phyloP scores from a whole-genome alignment of 768 basidiomycete genomes.

The Macrocybe gigantea region DNA sequence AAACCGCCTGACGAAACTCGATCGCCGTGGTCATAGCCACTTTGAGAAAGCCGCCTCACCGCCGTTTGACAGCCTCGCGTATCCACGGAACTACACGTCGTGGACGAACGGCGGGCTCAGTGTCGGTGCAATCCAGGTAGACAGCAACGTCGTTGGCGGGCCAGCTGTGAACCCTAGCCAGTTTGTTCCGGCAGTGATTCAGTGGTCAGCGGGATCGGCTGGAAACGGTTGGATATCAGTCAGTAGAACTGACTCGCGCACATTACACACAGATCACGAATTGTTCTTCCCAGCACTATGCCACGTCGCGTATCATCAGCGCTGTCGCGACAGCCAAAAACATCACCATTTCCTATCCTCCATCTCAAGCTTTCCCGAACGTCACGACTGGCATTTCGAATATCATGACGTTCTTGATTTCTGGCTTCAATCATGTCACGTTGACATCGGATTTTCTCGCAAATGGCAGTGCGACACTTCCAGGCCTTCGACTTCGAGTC shows the following conservation, averaged over 20 bases:
- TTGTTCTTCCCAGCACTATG: constrained; percentile 12
- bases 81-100: constrained; percentile 22
- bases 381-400: constrained; percentile 9
- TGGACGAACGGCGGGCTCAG: constrained; percentile 21
- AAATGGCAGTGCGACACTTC: constrained; percentile 13
- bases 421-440: constrained; percentile 13
- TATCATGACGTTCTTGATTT: constrained; percentile 20
- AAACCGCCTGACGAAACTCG: constrained; percentile 8
- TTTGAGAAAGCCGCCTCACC: constrained; percentile 21
- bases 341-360: constrained; percentile 19
- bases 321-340: constrained; percentile 14
- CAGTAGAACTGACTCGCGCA: constrained; percentile 1
- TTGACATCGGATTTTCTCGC: constrained; percentile 13
- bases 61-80: constrained; percentile 17
- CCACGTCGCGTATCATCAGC: constrained; percentile 18
- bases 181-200: constrained; percentile 18
- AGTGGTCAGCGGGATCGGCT: constrained; percentile 15
- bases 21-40: constrained; percentile 8
- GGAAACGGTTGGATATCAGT: constrained; percentile 19
- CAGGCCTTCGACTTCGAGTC: constrained; percentile 14
- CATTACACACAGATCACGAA: not conserved
- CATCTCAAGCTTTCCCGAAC: constrained; percentile 18
- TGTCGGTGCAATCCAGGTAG: constrained; percentile 20
- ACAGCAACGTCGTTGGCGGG: constrained; percentile 19
- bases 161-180: constrained; percentile 17